Conservation (phyloP, 1,139 yeast genomes). For the Candida sp. region DNA sequence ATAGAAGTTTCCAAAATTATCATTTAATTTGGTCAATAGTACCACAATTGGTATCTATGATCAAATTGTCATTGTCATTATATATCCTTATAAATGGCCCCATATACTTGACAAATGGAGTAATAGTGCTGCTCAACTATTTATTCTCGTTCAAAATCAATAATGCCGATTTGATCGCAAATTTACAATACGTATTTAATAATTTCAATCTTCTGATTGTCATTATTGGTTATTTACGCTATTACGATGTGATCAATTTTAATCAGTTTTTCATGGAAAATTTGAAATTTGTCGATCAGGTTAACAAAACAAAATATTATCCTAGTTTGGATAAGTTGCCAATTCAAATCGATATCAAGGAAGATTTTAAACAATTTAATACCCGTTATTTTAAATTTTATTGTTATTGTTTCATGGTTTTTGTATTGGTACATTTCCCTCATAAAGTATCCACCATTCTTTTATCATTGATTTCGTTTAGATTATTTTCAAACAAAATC, state of each 20-base stretch:
- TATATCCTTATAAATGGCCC: constrained; percentile 38
- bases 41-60: constrained; percentile 29
- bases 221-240: constrained; percentile 34
- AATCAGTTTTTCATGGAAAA: constrained; percentile 39
- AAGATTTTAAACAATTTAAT: constrained; percentile 12
- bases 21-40: constrained; percentile 26
- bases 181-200: constrained; percentile 27
- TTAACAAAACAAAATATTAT: neutral
- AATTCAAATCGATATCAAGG: constrained; percentile 9
- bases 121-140: constrained; percentile 10
- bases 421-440: constrained; percentile 23
- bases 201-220: constrained; percentile 40
- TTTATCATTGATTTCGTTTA: constrained; percentile 41
- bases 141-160: constrained; percentile 10
- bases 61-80: constrained; percentile 31
- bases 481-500: constrained; percentile 39
- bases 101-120: constrained; percentile 10
- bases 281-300: constrained; percentile 37
- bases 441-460: constrained; percentile 34
- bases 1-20: constrained; percentile 47
- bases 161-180: constrained; percentile 2
- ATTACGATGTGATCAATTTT: constrained; percentile 20
- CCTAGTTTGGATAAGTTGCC: neutral
- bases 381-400: constrained; percentile 18
- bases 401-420: constrained; percentile 15